Conservation (phyloP, 176 grass and related monocot species). For the Elymus sibiricus region DNA sequence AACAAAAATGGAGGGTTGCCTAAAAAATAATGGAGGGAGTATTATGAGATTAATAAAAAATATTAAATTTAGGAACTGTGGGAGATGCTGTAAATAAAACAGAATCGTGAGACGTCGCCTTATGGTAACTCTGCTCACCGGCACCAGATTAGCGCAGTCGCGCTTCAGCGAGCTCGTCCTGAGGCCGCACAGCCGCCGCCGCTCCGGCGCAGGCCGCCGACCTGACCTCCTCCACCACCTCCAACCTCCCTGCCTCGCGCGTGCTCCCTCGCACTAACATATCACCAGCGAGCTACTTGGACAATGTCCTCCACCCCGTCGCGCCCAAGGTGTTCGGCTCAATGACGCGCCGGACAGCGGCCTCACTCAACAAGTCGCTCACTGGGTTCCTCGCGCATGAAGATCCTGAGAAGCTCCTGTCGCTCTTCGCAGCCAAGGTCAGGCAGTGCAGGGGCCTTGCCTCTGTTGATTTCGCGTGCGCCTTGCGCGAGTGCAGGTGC, state of each 20-base stretch:
- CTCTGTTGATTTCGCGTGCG: background rate
- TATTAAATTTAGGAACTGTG: no score
- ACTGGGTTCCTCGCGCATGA: background rate
- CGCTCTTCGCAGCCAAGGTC: conserved; percentile 10
- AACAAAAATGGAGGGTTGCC: no score
- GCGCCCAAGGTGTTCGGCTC: conserved; percentile 7
- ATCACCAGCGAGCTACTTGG: accelerated
- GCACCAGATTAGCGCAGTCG: background rate
- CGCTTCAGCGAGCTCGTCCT: background rate
- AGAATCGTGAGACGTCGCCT: background rate
- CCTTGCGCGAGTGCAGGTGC: conserved; percentile 31
- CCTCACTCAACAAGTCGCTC: conserved; percentile 18
- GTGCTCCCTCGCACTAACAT: no score
- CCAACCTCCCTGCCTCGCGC: background rate
- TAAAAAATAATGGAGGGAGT: no score
- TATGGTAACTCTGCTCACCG: no score
- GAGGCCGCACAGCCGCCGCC: background rate
- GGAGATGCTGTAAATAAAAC: no score
- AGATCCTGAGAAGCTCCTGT: background rate
- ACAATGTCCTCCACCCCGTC: background rate
- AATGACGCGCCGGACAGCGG: conserved; percentile 34
- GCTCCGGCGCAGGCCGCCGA: background rate
- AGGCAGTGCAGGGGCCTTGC: conserved; percentile 2
- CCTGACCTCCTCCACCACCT: background rate
- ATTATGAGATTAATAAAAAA: no score